Percentiles rank a stretch among this genome's conserved stretches.
phyloP scores from a whole-genome alignment of 345 rosid genomes.

The Durio zibethinus region DNA sequence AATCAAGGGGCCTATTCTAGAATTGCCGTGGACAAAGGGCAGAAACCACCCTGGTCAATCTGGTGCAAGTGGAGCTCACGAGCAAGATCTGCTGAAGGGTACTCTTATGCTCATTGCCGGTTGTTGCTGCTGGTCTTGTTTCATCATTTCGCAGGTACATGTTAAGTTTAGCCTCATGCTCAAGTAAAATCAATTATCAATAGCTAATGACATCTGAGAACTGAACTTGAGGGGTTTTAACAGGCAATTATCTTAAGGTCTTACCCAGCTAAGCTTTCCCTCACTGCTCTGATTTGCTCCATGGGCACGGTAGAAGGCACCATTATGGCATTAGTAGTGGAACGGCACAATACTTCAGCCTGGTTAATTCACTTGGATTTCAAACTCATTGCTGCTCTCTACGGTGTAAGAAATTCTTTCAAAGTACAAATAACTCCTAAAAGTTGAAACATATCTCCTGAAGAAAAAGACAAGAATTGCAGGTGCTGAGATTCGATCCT shows the following conservation, averaged over 20 bases:
- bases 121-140: constrained; percentile 64
- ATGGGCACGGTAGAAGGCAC: constrained; percentile 53
- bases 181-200: background rate
- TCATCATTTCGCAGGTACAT: constrained; percentile 56
- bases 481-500: too few relatives aligned
- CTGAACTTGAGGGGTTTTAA: background rate
- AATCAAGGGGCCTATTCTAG: constrained; percentile 32
- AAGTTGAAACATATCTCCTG: too few relatives aligned
- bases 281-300: constrained; percentile 58
- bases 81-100: constrained; percentile 43
- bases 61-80: background rate
- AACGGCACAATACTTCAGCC: constrained; percentile 41
- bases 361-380: constrained; percentile 48
- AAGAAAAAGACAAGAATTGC: too few relatives aligned
- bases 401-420: constrained; percentile 21
- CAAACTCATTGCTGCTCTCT: constrained; percentile 36
- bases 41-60: background rate
- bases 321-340: constrained; percentile 44
- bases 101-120: constrained; percentile 53
- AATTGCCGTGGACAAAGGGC: constrained; percentile 24
- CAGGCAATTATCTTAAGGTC: constrained; percentile 54
- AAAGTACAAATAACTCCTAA: background rate
- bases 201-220: background rate
- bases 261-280: constrained; percentile 69
- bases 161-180: background rate